These are phyloP conservation scores for Macrotyloma uniflorum DNA, from an alignment of 306 rosid genomes.

Conservation along the genomic window DNA sequence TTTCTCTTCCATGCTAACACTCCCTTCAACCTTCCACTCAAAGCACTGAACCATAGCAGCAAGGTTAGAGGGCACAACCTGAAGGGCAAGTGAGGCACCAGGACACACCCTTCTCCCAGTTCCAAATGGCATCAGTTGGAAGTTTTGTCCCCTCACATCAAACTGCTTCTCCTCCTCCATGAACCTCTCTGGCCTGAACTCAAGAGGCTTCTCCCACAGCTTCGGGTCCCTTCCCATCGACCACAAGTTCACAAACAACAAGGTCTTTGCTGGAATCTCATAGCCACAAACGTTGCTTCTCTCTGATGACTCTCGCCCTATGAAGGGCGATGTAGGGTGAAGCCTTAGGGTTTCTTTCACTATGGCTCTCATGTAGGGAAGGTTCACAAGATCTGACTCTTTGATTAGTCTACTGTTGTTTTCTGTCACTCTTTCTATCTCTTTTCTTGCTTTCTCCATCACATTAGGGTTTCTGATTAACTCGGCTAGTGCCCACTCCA, in stretches of 20 bases:
- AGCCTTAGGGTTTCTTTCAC: conserved; percentile 77
- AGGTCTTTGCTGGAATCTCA: conserved; percentile 59
- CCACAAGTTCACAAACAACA: conserved; percentile 62
- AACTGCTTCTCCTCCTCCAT: conserved; percentile 29
- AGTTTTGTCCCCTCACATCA: conserved; percentile 63
- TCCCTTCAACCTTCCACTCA: conserved; percentile 34
- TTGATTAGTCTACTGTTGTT: conserved; percentile 47
- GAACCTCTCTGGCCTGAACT: conserved; percentile 72
- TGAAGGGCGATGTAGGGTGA: conserved; percentile 67
- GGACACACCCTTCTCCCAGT: conserved; percentile 38
- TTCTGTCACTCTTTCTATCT: conserved; percentile 49
- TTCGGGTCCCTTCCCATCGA: conserved; percentile 67
- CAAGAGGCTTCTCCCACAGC: conserved; percentile 62
- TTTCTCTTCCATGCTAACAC: conserved; percentile 36
- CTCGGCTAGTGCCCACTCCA: conserved; percentile 62
- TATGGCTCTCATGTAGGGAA: conserved; percentile 68
- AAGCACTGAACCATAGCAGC: conserved; percentile 39
- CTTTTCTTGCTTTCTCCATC: conserved; percentile 70
- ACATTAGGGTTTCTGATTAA: conserved; percentile 62
- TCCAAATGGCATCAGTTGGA: conserved; percentile 67
- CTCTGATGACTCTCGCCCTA: conserved; percentile 54
- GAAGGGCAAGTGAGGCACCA: conserved; percentile 39
- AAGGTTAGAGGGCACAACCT: conserved; percentile 19
- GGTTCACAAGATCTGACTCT: conserved; percentile 64
- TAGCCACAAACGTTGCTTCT: conserved; percentile 45